Evolutionary conservation across 768 basidiomycete genomes (phyloP).

Genomic region (Suillus occidentalis): DNA sequence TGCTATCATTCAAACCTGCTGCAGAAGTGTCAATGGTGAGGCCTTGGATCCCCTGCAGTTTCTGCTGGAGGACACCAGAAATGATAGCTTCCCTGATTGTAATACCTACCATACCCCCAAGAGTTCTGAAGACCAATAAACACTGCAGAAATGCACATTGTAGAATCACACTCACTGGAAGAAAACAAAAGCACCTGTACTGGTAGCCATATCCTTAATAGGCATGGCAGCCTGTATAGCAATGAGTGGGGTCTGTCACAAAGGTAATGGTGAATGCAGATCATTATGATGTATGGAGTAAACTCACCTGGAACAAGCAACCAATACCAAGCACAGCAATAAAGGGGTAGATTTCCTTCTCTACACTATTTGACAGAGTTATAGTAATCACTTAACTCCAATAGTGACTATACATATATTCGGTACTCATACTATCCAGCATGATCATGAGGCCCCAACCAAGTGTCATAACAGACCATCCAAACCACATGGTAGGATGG

Average conservation of each 20-base stretch:
- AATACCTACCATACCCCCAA: conserved; percentile 77
- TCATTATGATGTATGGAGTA: neutral
- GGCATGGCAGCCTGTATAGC: conserved; percentile 48
- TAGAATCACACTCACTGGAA: conserved; percentile 23
- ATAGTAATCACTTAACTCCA: neutral
- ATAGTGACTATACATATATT: conserved; percentile 18
- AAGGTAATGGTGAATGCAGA: neutral
- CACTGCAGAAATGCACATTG: neutral
- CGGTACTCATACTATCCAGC: conserved; percentile 33
- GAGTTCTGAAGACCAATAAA: conserved; percentile 40
- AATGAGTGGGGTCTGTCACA: conserved; percentile 30
- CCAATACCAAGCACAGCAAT: conserved; percentile 35
- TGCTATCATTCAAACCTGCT: conserved; percentile 46
- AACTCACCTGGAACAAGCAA: conserved; percentile 33
- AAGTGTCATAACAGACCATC: conserved; percentile 29
- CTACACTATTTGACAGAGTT: conserved; percentile 20
- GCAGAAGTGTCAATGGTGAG: conserved; percentile 40
- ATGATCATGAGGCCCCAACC: conserved; percentile 39
- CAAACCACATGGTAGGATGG: conserved; percentile 34
- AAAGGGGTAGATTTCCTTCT: conserved; percentile 33
- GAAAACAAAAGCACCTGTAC: conserved; percentile 38
- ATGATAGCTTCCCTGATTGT: conserved; percentile 73
- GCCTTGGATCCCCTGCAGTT: conserved; percentile 18
- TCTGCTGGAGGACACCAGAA: conserved; percentile 44
- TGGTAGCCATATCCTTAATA: conserved; percentile 43